Evolutionary conservation across 1,284 basidiomycete genomes (phyloP).

Genomic region (Marasmius tenuissimus): DNA sequence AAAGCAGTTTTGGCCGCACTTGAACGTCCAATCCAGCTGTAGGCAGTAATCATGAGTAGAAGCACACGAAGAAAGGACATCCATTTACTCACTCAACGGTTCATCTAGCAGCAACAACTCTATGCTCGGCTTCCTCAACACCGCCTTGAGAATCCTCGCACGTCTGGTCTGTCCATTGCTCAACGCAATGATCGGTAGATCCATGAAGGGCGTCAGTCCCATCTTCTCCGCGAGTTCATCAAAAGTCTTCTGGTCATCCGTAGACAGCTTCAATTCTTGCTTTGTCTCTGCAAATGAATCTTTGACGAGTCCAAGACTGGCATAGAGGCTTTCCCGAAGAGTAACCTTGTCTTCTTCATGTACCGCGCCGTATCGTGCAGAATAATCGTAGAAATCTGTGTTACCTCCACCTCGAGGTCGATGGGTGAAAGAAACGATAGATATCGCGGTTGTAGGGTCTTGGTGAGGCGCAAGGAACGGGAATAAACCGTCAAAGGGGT

Average conservation of each 20-base stretch:
- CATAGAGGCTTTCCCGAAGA: slow-evolving; percentile 67
- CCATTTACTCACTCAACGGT: slow-evolving; percentile 63
- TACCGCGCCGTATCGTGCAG: slow-evolving; percentile 85
- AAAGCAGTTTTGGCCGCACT: slow-evolving; percentile 56
- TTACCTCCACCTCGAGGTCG: slow-evolving; percentile 53
- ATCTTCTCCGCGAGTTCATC: slow-evolving; percentile 53
- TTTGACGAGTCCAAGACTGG: slow-evolving; percentile 42
- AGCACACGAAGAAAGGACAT: slow-evolving; percentile 11
- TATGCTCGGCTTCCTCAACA: slow-evolving; percentile 59
- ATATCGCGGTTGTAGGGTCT: slow-evolving; percentile 53
- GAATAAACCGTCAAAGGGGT: slow-evolving; percentile 65
- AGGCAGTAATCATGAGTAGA: slow-evolving; percentile 4
- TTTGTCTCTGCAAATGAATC: slow-evolving; percentile 26
- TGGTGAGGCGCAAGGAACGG: slow-evolving; percentile 53
- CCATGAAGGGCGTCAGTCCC: slow-evolving; percentile 62
- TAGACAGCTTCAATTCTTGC: slow-evolving; percentile 20
- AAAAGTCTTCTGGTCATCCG: slow-evolving; percentile 38
- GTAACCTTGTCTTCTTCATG: slow-evolving; percentile 81
- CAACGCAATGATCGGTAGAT: slow-evolving; percentile 79
- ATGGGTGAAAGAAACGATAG: slow-evolving; percentile 76
- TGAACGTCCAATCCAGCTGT: slow-evolving; percentile 74
- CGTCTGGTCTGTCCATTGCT: slow-evolving; percentile 92
- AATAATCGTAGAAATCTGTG: slow-evolving; percentile 85
- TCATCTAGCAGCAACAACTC: slow-evolving; percentile 83
- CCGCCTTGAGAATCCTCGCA: slow-evolving; percentile 80